Evolutionary conservation across 78 protist genomes (phyloP), one percentile per base, ranked within the genome.

Genomic region (Speleostelium caveatum): DNA sequence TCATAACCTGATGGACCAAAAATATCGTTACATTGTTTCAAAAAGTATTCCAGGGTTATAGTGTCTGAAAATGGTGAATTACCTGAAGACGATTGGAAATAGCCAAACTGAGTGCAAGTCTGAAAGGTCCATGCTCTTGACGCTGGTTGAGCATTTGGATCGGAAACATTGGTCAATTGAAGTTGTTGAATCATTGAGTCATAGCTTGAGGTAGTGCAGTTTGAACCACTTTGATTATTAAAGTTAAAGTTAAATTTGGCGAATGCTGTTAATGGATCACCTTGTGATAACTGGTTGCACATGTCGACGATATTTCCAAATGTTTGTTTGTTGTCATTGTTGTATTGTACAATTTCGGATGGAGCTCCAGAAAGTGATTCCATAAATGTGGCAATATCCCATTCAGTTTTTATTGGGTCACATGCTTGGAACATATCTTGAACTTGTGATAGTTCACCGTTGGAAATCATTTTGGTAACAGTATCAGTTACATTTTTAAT

Each of bases 341-440:
- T 87, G 42, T 77, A 93, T 68, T 83, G 90, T 8, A 85, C 93
- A 0, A 77, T 72, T 30, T 83, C 91, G 1, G 91, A 38, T 24
- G 66, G 24, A 22, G 45, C 77, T 42, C 67, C 68, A 2, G 91
- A 56, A 14, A 83, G 61, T 22, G 72, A 60, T 42, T 83, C 91
- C 74, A 83, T 65, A 59, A 88, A 69, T 10, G 94, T 88, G 7
- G 77, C 79, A 71, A 88, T 51, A 72, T 88, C 94, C 19, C 56
- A 73, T 22, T 49, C 59, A 0, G 86, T 7, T 10, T 28, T 58
- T 2, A 90, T 80, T 53, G 83, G 86, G 33, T 73, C 87, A 58
- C 89, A 93, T 75, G 86, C 87, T 62, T 58, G 59, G 33, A 87
- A 78, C 8, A 60, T 2, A 19, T 68, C 17, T 32, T 73, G 76